Conservation (phyloP, 768 basidiomycete genomes). For the Mycena capillaripes region DNA sequence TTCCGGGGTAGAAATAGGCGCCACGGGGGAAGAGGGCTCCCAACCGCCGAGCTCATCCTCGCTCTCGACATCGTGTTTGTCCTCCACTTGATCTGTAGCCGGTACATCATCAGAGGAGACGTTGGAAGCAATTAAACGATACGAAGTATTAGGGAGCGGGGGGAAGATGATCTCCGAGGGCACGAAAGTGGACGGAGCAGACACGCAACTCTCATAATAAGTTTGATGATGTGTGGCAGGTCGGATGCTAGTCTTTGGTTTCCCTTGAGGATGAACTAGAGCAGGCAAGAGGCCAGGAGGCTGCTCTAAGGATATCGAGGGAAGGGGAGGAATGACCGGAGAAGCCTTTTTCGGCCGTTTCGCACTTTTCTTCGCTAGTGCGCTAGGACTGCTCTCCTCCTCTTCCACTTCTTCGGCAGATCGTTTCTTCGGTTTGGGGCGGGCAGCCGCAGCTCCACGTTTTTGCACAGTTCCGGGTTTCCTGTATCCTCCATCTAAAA, state of each 20-base stretch:
- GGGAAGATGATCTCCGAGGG: constrained; percentile 82
- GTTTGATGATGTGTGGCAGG: constrained; percentile 79
- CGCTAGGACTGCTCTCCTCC: constrained; percentile 21
- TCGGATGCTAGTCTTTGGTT: constrained; percentile 53
- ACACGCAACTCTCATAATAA: constrained; percentile 74
- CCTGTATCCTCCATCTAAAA: constrained; percentile 85
- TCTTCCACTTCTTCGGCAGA: constrained; percentile 40
- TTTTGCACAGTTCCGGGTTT: constrained; percentile 55
- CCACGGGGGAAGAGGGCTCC: constrained; percentile 35
- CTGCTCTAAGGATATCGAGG: constrained; percentile 18
- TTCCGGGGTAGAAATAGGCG: constrained; percentile 43
- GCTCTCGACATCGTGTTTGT: constrained; percentile 25
- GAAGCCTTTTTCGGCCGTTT: constrained; percentile 47
- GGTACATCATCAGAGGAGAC: constrained; percentile 7
- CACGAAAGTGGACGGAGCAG: constrained; percentile 56
- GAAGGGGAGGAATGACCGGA: constrained; percentile 2
- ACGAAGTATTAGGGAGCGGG: constrained; percentile 68
- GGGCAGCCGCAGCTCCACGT: not conserved
- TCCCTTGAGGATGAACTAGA: constrained; percentile 32
- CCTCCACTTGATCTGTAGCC: not conserved
- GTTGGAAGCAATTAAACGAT: constrained; percentile 52
- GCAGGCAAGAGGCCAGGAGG: constrained; percentile 33
- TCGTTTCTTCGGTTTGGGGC: constrained; percentile 55
- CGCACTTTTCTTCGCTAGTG: constrained; percentile 35
- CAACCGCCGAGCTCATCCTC: constrained; percentile 14